Conservation (phyloP, 331 rosid genomes). For the Saraca asoca region DNA sequence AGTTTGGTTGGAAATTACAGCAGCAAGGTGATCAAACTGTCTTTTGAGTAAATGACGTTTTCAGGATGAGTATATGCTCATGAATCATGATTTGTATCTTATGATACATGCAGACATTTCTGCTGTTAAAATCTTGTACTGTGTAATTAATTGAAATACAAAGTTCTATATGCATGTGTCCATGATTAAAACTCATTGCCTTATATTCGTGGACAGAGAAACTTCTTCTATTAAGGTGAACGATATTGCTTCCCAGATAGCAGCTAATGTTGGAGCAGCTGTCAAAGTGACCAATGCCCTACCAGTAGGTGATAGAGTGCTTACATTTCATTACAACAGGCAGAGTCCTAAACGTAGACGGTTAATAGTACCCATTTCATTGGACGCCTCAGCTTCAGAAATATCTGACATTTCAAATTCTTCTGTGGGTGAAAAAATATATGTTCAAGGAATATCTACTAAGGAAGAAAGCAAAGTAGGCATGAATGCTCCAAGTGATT, state of each 20-base stretch:
- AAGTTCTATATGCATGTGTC: constrained; percentile 16
- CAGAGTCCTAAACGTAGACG: constrained; percentile 83
- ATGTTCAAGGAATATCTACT: constrained; percentile 41
- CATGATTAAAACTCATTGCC: constrained; percentile 35
- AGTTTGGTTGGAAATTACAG: constrained; percentile 96
- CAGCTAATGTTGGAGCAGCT: constrained; percentile 86
- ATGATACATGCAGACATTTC: constrained; percentile 15
- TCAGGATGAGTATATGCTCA: constrained; percentile 28
- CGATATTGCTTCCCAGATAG: constrained; percentile 88
- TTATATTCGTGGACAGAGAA: constrained; percentile 64
- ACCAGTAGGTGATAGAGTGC: constrained; percentile 58
- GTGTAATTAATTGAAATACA: constrained; percentile 9
- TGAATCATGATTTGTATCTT: neutral
- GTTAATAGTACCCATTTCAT: constrained; percentile 50
- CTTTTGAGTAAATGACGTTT: constrained; percentile 36
- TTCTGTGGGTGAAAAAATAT: constrained; percentile 45
- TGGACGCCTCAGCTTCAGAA: constrained; percentile 42
- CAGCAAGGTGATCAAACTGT: constrained; percentile 73
- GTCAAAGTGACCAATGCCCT: constrained; percentile 80
- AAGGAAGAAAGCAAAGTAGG: constrained; percentile 52
- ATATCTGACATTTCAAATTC: constrained; percentile 44
- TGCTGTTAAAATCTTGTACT: constrained; percentile 18
- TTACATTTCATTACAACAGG: constrained; percentile 81
- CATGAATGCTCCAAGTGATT: constrained; percentile 42
- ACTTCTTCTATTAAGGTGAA: constrained; percentile 94